phyloP scores from a whole-genome alignment of 805 yeast genomes.

The Cyberlindnera xylosilytica region DNA sequence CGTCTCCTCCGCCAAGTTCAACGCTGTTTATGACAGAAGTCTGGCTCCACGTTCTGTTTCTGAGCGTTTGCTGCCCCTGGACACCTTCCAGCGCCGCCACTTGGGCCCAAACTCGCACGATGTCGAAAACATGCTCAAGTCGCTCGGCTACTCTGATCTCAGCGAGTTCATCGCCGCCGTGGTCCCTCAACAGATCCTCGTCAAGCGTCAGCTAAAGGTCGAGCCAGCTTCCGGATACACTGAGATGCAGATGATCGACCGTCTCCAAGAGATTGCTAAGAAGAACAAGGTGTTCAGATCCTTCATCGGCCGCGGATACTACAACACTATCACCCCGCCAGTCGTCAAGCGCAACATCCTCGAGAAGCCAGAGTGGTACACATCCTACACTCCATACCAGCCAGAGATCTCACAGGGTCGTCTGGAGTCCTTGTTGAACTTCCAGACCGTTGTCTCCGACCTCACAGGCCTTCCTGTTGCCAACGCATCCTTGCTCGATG shows the following conservation, averaged over 20 bases:
- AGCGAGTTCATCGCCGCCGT: slow-evolving; percentile 68
- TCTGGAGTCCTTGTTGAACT: slow-evolving; percentile 83
- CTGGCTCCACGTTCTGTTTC: slow-evolving; percentile 7
- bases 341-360: slow-evolving; percentile 89
- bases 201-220: slow-evolving; percentile 63
- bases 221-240: slow-evolving; percentile 72
- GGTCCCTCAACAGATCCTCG: slow-evolving; percentile 73
- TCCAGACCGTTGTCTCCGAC: slow-evolving; percentile 87
- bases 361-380: slow-evolving; percentile 98
- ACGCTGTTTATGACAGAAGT: slow-evolving; percentile 43
- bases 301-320: slow-evolving; percentile 92
- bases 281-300: slow-evolving; percentile 73
- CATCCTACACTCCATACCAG: slow-evolving; percentile 97
- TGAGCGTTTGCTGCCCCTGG: slow-evolving; percentile 43
- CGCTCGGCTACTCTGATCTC: slow-evolving; percentile 63
- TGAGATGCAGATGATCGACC: slow-evolving; percentile 75
- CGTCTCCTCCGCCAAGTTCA: slow-evolving; percentile 53
- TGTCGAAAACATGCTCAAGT: slow-evolving; percentile 60
- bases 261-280: slow-evolving; percentile 63
- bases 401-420: slow-evolving; percentile 98
- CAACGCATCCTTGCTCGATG: slow-evolving; percentile 92
- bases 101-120: slow-evolving; percentile 74
- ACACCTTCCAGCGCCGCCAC: slow-evolving; percentile 88
- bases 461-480: slow-evolving; percentile 94
- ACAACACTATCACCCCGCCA: slow-evolving; percentile 85